A percentile compares a stretch with the other conserved stretches of the same genome.
phyloP scores from a whole-genome alignment of 2,329 filamentous ascomycete genomes.

The Fusarium sp. region DNA sequence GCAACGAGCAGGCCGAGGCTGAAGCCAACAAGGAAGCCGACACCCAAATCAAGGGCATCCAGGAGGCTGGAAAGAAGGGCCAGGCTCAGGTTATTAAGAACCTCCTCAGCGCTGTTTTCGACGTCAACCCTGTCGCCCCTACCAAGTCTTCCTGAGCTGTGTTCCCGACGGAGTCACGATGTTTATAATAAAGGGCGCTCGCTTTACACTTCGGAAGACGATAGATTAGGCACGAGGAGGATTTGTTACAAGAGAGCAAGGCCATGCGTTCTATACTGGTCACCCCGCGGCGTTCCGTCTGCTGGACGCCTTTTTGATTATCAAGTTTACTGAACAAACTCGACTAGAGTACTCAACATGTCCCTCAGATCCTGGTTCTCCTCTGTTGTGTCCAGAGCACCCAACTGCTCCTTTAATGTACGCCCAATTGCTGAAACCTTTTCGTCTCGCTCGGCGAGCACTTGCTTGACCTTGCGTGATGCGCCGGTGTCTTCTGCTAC shows the following conservation, averaged over 20 bases:
- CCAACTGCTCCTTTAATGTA: conserved; percentile 73
- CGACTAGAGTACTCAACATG: conserved; percentile 65
- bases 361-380: conserved; percentile 68
- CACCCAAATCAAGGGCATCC: conserved; percentile 83
- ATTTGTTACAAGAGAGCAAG: conserved; percentile 35
- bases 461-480: conserved; percentile 68
- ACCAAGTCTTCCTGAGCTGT: conserved; percentile 45
- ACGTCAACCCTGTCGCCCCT: conserved; percentile 77
- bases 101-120: conserved; percentile 84
- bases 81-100: conserved; percentile 85
- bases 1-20: conserved; percentile 82
- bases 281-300: conserved; percentile 18
- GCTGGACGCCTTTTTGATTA: conserved; percentile 39
- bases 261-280: conserved; percentile 30
- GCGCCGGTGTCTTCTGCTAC: conserved; percentile 88
- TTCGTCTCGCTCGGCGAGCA: conserved; percentile 77
- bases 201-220: conserved; percentile 19
- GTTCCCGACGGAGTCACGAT: neutral
- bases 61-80: conserved; percentile 80
- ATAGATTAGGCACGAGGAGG: conserved; percentile 24
- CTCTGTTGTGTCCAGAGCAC: conserved; percentile 66
- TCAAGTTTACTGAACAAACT: conserved; percentile 58
- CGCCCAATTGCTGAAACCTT: conserved; percentile 69
- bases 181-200: conserved; percentile 30
- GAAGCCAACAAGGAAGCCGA: conserved; percentile 85